Evolutionary conservation across 164 flowering plant genomes (phyloP).

Genomic region (grape (Vitis vinifera)): DNA sequence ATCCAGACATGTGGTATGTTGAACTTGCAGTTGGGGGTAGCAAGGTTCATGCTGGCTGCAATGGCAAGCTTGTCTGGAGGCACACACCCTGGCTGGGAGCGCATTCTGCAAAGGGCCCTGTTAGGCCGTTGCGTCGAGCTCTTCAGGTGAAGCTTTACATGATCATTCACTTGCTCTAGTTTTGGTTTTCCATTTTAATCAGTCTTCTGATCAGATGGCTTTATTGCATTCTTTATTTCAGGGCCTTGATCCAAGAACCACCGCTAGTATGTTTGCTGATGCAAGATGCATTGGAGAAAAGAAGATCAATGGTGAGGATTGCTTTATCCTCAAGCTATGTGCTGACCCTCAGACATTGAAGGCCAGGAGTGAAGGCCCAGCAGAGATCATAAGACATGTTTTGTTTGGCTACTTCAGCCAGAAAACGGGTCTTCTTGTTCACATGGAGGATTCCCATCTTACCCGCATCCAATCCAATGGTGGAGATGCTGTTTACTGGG

Average conservation of each 20-base stretch:
- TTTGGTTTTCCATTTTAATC: neutral
- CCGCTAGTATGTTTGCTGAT: constrained; percentile 65
- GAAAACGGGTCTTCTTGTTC: constrained; percentile 68
- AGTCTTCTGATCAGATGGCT: neutral
- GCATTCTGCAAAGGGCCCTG: constrained; percentile 70
- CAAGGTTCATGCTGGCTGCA: constrained; percentile 74
- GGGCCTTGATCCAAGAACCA: constrained; percentile 80
- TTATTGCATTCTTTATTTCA: constrained; percentile 16
- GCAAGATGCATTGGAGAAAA: constrained; percentile 72
- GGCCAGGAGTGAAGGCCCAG: constrained; percentile 73
- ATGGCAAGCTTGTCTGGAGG: constrained; percentile 73
- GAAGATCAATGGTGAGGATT: constrained; percentile 65
- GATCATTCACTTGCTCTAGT: neutral
- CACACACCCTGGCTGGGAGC: constrained; percentile 78
- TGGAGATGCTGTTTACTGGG: constrained; percentile 79
- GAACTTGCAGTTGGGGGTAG: constrained; percentile 70
- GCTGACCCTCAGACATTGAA: constrained; percentile 65
- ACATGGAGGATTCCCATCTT: constrained; percentile 74
- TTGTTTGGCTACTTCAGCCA: constrained; percentile 77
- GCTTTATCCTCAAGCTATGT: constrained; percentile 68
- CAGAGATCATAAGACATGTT: constrained; percentile 72
- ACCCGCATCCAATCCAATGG: constrained; percentile 68
- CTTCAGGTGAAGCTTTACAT: constrained; percentile 47
- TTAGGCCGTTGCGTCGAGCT: constrained; percentile 65
- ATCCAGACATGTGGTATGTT: constrained; percentile 71